Evolutionary conservation across 108 stramenopile genomes (phyloP).

Genomic region (Skeletonema costatum): DNA sequence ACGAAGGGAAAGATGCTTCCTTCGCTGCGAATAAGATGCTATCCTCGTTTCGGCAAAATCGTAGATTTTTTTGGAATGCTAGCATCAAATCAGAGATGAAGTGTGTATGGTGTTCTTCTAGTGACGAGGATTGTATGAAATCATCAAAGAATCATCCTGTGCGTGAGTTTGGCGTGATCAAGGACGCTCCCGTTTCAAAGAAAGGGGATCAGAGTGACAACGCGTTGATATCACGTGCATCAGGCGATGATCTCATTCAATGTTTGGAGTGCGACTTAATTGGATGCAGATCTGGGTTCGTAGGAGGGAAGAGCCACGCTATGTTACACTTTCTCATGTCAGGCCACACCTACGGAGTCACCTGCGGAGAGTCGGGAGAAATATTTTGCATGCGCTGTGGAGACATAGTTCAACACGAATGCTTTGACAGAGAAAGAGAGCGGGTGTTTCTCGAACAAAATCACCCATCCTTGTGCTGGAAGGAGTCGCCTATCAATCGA

Average conservation of each 20-base stretch:
- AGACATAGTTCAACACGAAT: constrained; percentile 68
- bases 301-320: constrained; percentile 49
- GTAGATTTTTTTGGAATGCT: constrained; percentile 21
- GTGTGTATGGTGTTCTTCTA: constrained; percentile 35
- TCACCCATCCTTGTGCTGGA: constrained; percentile 65
- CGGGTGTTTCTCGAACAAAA: constrained; percentile 57
- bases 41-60: constrained; percentile 23
- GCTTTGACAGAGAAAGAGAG: constrained; percentile 76
- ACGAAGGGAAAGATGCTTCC: constrained; percentile 19
- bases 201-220: background rate
- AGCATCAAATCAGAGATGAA: background rate
- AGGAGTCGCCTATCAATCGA: constrained; percentile 57
- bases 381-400: constrained; percentile 78
- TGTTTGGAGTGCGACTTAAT: constrained; percentile 76
- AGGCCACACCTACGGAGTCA: constrained; percentile 57
- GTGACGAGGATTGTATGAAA: background rate
- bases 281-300: constrained; percentile 56
- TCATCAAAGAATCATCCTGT: background rate
- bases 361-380: constrained; percentile 63
- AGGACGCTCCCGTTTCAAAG: background rate
- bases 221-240: background rate
- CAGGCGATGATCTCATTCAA: constrained; percentile 71
- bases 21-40: constrained; percentile 31
- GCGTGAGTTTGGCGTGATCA: constrained; percentile 4
- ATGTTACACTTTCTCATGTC: constrained; percentile 64